Evolutionary conservation across 225 moss, liverwort and hornwort species (phyloP).

Genomic region (Physcomitrium patens): DNA sequence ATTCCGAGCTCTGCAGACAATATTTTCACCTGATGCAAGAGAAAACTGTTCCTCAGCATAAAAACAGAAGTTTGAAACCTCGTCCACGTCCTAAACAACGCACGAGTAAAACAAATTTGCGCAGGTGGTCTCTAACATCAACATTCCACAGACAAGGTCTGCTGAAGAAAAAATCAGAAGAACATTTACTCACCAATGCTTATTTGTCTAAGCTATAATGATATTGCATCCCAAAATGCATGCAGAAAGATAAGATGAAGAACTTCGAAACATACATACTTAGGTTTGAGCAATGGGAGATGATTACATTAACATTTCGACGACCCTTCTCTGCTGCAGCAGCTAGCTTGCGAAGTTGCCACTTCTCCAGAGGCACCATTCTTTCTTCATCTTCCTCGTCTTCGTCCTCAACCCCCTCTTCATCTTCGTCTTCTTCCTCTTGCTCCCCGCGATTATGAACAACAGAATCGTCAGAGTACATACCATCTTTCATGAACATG

Average conservation of each 20-base stretch:
- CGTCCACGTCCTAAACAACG: background rate
- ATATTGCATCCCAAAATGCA: background rate
- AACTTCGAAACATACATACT: background rate
- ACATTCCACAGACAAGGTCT: too few relatives aligned
- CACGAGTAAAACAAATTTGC: background rate
- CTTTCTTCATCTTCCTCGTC: conserved; percentile 72
- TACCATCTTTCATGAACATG: conserved; percentile 56
- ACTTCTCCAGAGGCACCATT: conserved; percentile 70
- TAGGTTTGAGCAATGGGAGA: background rate
- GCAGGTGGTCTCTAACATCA: too few relatives aligned
- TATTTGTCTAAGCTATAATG: background rate
- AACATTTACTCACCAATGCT: too few relatives aligned
- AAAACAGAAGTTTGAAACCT: conserved; percentile 2
- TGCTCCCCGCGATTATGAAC: conserved; percentile 16
- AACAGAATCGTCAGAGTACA: conserved; percentile 44
- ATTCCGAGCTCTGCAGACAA: conserved; percentile 77
- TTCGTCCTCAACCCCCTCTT: conserved; percentile 38
- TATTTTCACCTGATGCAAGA: conserved; percentile 63
- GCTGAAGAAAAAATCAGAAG: too few relatives aligned
- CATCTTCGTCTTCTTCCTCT: conserved; percentile 19
- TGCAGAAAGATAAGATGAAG: background rate
- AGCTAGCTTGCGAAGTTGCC: conserved; percentile 83
- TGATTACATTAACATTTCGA: conserved; percentile 81
- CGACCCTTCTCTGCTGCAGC: conserved; percentile 82
- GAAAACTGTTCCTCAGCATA: background rate